phyloP scores from a whole-genome alignment of 2,329 filamentous ascomycete genomes.

The Penicillium sp. region DNA sequence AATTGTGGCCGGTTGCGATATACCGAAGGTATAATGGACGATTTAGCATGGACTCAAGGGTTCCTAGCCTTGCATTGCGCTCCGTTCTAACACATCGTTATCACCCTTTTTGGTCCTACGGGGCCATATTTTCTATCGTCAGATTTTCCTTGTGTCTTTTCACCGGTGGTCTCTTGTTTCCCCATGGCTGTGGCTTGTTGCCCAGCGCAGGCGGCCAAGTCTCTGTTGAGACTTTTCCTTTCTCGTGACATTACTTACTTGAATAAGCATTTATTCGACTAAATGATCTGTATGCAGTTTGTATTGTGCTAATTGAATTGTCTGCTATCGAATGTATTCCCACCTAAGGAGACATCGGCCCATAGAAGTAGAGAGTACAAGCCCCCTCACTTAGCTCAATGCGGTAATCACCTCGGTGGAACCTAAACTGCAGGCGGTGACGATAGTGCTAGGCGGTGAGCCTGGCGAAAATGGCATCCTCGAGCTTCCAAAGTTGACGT shows the following conservation, averaged over 20 bases:
- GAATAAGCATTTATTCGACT: constrained; percentile 8
- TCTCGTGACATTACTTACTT: constrained; percentile 13
- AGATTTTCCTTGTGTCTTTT: constrained; percentile 12
- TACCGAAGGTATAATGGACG: constrained; percentile 4
- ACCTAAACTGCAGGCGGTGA: constrained; percentile 9
- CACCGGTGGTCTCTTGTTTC: constrained; percentile 17
- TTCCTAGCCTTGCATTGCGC: constrained; percentile 9
- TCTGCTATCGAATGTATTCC: not conserved
- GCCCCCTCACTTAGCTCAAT: constrained; percentile 8
- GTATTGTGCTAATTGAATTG: constrained; percentile 11
- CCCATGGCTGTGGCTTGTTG: constrained; percentile 20
- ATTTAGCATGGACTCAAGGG: constrained; percentile 1
- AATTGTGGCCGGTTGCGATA: constrained; percentile 5
- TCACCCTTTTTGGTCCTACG: constrained; percentile 18
- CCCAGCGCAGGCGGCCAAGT: constrained; percentile 6
- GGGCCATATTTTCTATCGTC: constrained; percentile 17
- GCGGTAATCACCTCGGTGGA: constrained; percentile 10
- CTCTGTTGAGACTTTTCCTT: constrained; percentile 5
- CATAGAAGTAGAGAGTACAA: not conserved
- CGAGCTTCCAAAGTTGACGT: not conserved
- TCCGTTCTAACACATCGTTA: constrained; percentile 16
- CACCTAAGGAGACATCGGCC: not conserved
- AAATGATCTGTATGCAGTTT: constrained; percentile 10
- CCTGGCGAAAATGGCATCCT: not conserved
- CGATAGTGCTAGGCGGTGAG: constrained; percentile 5